phyloP scores from a whole-genome alignment of 352 stramenopile species.

The Ochromonadaceae sp. region DNA sequence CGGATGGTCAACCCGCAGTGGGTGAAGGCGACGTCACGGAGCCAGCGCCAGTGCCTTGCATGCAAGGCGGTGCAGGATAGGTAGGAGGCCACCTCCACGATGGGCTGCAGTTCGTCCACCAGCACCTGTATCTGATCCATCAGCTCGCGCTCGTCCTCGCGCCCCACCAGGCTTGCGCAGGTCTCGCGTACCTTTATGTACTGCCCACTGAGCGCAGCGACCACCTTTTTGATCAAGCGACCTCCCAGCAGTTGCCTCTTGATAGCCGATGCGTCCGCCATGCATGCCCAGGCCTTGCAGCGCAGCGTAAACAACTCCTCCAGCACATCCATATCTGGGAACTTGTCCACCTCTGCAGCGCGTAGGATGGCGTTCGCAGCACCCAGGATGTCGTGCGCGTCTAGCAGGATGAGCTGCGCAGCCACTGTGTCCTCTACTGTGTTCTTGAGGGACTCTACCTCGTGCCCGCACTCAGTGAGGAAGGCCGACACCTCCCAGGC shows the following conservation, averaged over 20 bases:
- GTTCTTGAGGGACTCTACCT: background rate
- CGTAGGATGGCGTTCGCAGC: background rate
- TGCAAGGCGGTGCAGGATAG: background rate
- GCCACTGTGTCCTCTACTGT: background rate
- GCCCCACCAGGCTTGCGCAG: too few species aligned
- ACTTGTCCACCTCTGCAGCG: background rate
- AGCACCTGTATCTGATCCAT: background rate
- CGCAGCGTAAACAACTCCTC: background rate
- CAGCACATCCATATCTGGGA: background rate
- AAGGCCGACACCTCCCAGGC: too few species aligned
- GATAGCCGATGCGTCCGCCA: too few species aligned
- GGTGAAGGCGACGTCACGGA: background rate
- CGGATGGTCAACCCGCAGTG: background rate
- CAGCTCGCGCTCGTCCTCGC: too few species aligned
- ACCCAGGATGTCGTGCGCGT: constrained; percentile 16
- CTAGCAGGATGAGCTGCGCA: background rate
- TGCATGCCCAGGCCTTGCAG: background rate
- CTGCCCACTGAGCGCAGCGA: too few species aligned
- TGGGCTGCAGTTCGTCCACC: background rate
- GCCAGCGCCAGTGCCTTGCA: background rate
- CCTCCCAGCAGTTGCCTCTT: too few species aligned
- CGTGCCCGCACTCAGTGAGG: background rate
- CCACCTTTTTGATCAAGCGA: too few species aligned
- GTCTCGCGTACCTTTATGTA: too few species aligned
- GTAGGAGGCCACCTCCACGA: background rate